Conservation (phyloP, 495 filamentous ascomycete species). For the Penicillium turbatum region DNA sequence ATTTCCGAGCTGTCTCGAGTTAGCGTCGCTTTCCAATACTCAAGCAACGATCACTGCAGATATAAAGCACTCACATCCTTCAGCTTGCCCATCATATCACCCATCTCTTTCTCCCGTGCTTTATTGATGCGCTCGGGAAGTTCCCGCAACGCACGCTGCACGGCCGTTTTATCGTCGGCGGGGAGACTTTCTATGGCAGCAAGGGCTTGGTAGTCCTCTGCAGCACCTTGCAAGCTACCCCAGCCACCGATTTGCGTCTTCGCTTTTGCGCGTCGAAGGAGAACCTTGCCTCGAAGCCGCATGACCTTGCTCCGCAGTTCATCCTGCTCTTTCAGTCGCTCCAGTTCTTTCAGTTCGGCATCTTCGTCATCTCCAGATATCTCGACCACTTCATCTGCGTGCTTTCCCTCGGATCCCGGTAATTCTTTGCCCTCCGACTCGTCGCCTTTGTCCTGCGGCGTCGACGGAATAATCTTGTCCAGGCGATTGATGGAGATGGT, state of each 20-base stretch:
- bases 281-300: slow-evolving; percentile 77
- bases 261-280: slow-evolving; percentile 79
- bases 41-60: background rate
- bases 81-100: slow-evolving; percentile 94
- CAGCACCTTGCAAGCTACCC: slow-evolving; percentile 74
- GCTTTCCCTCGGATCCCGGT: slow-evolving; percentile 9
- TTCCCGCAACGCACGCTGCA: slow-evolving; percentile 57
- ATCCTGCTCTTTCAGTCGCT: slow-evolving; percentile 47
- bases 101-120: slow-evolving; percentile 80
- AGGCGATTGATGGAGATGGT: slow-evolving; percentile 68
- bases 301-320: slow-evolving; percentile 58
- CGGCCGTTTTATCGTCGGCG: slow-evolving; percentile 58
- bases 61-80: slow-evolving; percentile 61
- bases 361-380: slow-evolving; percentile 54
- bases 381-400: slow-evolving; percentile 42
- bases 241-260: slow-evolving; percentile 68
- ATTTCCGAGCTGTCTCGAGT: slow-evolving; percentile 66
- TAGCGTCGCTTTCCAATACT: slow-evolving; percentile 1
- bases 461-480: slow-evolving; percentile 52
- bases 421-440: slow-evolving; percentile 21
- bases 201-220: slow-evolving; percentile 68
- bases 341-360: slow-evolving; percentile 53
- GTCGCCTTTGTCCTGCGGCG: slow-evolving; percentile 17
- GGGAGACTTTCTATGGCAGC: slow-evolving; percentile 55
- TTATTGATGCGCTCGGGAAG: slow-evolving; percentile 65